Base-by-base conservation (phyloP, 139 green algal species). In the Coelastrella sp. region DNA sequence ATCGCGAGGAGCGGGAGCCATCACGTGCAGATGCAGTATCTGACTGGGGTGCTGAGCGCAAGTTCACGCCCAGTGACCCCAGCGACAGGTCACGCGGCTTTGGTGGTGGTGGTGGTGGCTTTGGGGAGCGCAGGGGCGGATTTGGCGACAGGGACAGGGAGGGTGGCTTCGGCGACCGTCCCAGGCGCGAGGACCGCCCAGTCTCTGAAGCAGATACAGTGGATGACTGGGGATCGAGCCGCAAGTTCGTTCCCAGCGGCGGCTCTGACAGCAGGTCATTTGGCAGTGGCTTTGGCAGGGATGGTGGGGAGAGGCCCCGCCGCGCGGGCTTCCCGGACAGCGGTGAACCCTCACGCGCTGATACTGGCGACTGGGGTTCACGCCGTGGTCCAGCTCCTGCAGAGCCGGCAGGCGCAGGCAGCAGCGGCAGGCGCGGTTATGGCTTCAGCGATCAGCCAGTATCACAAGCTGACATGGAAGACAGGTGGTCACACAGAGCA, bases 11-110 rank as follows among this genome's bases (percentile, higher is more conserved):
- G 60, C 90, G 86, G n/a, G 89, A 89, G 61, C 94, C 96, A 5
- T 98, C 97, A 3, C 95, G 96, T 20, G 97, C 97, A 5, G 97
- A 99, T 60, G 90, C 92, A 23, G 90, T 92, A 5, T 90, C 93
- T 85, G 95, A 97, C 93, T 99, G 97, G 97, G 96, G 96, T 73
- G 71, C 88, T 19, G 92, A 94, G 14, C 94, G 95, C 56, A 96
- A 96, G 86, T 98, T 97, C 77, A 87, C 89, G 56, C 94, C 96
- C 16, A 86, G 16, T 78, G 91, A 84, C 7, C 32, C 76, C 59
- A 61, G 90, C 57, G 85, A 81, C 77, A 73, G 90, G 13, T 92
- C 85, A 71, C 57, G 93, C 20, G 91, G 88, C 68, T 92, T 89
- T 83, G 75, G 89, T 73, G 74, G 90, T 75, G 83, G 93, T 83